Base-by-base conservation (phyloP, 225 moss, liverwort and hornwort genomes). In the Thuidium tamariscinum region DNA sequence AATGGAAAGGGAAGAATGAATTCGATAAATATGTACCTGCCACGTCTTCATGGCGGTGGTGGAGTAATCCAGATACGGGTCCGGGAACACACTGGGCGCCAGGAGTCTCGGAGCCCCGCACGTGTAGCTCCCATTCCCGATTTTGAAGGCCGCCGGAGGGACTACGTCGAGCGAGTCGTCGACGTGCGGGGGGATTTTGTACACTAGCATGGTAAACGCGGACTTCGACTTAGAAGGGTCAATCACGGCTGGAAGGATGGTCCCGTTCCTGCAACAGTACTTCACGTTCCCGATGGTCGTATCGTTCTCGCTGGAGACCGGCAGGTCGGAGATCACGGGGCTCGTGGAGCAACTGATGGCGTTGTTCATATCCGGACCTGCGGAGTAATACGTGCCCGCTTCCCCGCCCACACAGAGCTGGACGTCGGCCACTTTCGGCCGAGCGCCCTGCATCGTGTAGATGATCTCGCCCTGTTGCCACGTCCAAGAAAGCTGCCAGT, bases 391-490 rank as follows among this genome's bases (percentile, higher is more conserved):
- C 19, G 52, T 55, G 9, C 86, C 93, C 0, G 95, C 92, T 16
- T 83, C 51, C 9, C 95, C 96, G 16, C 69, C 74, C 44, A 96
- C 79, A 54, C 96, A 96, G 2, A 90, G 74, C 29, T 90, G 87
- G 14, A 86, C 88, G 25, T 92, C 92, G 27, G 90, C 88, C 59
- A 90, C 84, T 71, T 94, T 89, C 17, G 96, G 94, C 64, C 93
- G 90, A 1, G 95, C 95, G 5, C 96, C 95, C 29, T 89, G 88
- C 94, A 95, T 95, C 42, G 84, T 27, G 76, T 80, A 57, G 69
- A 96, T 95, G 88, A 95, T 95, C 85, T 96, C 95, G 48, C 92
- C 90, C 71, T 93, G 84, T 90, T 81, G 90, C 96, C 96, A 96
- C 9, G 89, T 90, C 95, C 95, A 96, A 4, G 90, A 88, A n/a